A percentile compares a stretch with the other conserved stretches of the same genome.
Evolutionary conservation across 1,284 basidiomycete species (phyloP).

Genomic region (Rhodofomes roseus): DNA sequence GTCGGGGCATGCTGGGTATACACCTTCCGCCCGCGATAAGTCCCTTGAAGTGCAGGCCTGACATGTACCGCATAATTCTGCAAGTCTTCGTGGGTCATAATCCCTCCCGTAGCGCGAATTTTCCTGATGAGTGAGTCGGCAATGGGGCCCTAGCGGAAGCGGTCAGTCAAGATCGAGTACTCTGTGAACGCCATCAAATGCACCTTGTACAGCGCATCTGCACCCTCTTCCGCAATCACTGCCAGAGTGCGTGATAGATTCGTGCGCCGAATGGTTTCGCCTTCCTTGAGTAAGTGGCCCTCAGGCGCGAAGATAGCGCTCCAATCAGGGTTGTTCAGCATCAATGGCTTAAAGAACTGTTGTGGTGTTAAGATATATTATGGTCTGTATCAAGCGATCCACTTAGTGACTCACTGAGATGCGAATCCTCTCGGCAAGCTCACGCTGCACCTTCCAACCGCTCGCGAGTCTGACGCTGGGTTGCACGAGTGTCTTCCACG

Average conservation of each 20-base stretch:
- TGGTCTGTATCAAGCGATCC: not conserved
- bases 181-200: conserved; percentile 20
- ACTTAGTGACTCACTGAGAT: conserved; percentile 35
- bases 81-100: conserved; percentile 72
- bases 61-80: conserved; percentile 68
- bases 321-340: conserved; percentile 81
- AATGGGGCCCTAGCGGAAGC: conserved; percentile 55
- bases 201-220: conserved; percentile 75
- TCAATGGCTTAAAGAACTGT: conserved; percentile 56
- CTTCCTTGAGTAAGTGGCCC: conserved; percentile 69
- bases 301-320: conserved; percentile 73
- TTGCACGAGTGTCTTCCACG: conserved; percentile 75
- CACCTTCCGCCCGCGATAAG: conserved; percentile 73
- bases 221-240: conserved; percentile 62
- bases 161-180: conserved; percentile 9
- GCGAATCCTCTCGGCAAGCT: conserved; percentile 71
- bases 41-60: conserved; percentile 71
- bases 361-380: not conserved
- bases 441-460: conserved; percentile 74
- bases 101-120: conserved; percentile 70
- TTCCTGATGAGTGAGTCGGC: conserved; percentile 72
- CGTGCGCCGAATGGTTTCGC: conserved; percentile 67
- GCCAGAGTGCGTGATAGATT: conserved; percentile 70
- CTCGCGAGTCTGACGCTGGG: conserved; percentile 74
- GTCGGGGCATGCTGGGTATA: conserved; percentile 85